Conservation (phyloP, 257 asterid species). For the Nicotiana obtusifolia region DNA sequence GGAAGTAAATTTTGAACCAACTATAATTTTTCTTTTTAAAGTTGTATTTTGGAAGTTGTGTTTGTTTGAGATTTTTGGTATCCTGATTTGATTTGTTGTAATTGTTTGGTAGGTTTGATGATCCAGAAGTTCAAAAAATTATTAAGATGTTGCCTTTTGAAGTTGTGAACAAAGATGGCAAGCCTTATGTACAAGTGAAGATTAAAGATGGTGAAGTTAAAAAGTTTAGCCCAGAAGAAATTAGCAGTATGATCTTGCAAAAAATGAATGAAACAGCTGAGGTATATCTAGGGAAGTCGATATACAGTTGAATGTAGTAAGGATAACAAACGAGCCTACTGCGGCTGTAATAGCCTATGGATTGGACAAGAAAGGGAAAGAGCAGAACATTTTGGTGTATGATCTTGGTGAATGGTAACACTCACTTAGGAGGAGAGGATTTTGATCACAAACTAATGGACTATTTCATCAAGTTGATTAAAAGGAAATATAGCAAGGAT, state of each 20-base stretch:
- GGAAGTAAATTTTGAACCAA: not conserved
- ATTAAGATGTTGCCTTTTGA: slow-evolving; percentile 21
- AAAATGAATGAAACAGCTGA: slow-evolving; percentile 29
- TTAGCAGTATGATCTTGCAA: slow-evolving; percentile 22
- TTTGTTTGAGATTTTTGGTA: not conserved
- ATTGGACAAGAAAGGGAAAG: slow-evolving; percentile 5
- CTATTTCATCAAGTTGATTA: slow-evolving; percentile 16
- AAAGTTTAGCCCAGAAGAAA: slow-evolving; percentile 22
- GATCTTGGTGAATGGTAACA: slow-evolving; percentile 20
- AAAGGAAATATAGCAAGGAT: slow-evolving; percentile 23
- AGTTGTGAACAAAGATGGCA: slow-evolving; percentile 19
- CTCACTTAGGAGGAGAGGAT: slow-evolving; percentile 29
- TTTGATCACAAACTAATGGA: slow-evolving; percentile 21
- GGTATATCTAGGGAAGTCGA: slow-evolving; percentile 17
- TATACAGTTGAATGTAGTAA: slow-evolving; percentile 9
- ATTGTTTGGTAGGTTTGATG: slow-evolving; percentile 22
- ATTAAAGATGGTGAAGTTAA: slow-evolving; percentile 16
- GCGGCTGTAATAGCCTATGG: slow-evolving; percentile 8
- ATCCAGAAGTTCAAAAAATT: slow-evolving; percentile 23
- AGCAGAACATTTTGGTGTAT: slow-evolving; percentile 7
- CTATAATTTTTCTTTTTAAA: not conserved
- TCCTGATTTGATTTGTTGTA: not conserved
- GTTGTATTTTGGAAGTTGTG: not conserved
- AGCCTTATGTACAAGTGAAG: slow-evolving; percentile 25
- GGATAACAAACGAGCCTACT: slow-evolving; percentile 12